Conservation (phyloP, 345 rosid genomes). For the Eucalyptus cloeziana region DNA sequence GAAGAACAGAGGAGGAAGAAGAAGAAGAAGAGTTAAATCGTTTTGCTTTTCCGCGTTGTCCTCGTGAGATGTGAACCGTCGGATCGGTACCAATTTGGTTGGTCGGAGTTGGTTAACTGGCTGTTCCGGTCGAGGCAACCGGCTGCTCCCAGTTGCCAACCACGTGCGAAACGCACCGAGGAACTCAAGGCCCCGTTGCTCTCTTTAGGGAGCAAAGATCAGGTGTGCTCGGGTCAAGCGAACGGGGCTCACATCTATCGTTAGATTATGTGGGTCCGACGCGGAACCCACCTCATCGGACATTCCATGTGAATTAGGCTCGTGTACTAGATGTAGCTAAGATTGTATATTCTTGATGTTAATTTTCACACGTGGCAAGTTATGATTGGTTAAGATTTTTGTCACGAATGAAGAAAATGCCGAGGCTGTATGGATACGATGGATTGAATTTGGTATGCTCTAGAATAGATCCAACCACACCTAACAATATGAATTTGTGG, state of each 20-base stretch:
- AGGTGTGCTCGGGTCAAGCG: not conserved
- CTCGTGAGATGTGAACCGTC: not conserved
- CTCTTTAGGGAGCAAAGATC: not conserved
- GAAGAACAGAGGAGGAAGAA: not conserved
- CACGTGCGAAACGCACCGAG: not conserved
- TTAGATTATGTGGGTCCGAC: not conserved
- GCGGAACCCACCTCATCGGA: not conserved
- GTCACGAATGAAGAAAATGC: not conserved
- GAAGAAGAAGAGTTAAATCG: not conserved
- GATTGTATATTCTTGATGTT: not conserved
- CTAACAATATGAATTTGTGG: not conserved
- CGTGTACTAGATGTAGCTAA: not conserved
- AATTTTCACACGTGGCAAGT: not conserved
- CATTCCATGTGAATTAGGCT: not conserved
- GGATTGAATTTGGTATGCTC: not conserved
- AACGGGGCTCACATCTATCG: not conserved
- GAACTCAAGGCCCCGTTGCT: not conserved
- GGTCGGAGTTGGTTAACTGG: not conserved
- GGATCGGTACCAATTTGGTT: not conserved
- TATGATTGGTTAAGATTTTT: not conserved
- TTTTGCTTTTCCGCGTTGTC: not conserved
- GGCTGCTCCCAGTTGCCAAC: not conserved
- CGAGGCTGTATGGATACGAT: rapidly evolving
- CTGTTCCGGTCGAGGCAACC: not conserved
- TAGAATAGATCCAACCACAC: not conserved